These are phyloP conservation scores for Macrophomina pseudophaseolina DNA, from an alignment of 2,329 filamentous ascomycete genomes.

Conservation along the genomic window DNA sequence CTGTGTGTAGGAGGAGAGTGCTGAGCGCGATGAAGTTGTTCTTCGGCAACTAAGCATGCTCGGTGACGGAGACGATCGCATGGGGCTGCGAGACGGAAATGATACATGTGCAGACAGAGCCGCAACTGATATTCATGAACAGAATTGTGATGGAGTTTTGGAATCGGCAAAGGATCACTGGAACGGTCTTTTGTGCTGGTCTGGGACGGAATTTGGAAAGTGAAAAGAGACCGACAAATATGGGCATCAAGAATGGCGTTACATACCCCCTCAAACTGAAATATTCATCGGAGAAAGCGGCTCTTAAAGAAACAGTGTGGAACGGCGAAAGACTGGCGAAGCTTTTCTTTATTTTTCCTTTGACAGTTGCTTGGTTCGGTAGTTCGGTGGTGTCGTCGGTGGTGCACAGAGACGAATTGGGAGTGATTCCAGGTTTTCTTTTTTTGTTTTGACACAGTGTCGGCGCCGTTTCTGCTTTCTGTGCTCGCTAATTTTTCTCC, in stretches of 20 bases:
- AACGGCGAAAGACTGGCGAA: conserved; percentile 11
- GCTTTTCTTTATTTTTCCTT: background rate
- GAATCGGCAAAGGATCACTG: background rate
- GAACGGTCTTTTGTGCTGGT: background rate
- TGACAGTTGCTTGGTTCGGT: background rate
- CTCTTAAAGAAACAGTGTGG: background rate
- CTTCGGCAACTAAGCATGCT: conserved; percentile 33
- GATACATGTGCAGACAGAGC: background rate
- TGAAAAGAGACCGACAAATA: background rate
- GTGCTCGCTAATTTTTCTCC: background rate
- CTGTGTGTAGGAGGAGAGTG: conserved; percentile 64
- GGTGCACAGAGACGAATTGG: background rate
- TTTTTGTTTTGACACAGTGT: background rate
- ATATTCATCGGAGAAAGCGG: background rate
- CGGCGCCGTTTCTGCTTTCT: background rate
- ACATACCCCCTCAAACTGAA: conserved; percentile 19
- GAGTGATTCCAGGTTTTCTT: background rate
- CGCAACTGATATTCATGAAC: background rate
- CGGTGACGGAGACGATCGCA: background rate
- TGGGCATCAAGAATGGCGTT: conserved; percentile 24
- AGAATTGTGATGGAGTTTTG: conserved; percentile 4
- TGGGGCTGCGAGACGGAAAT: background rate
- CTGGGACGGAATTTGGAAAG: background rate
- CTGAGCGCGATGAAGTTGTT: conserved; percentile 64
- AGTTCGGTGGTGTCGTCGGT: background rate